Base-by-base conservation (phyloP, 306 rosid species). In the Vigna nakashimae region DNA sequence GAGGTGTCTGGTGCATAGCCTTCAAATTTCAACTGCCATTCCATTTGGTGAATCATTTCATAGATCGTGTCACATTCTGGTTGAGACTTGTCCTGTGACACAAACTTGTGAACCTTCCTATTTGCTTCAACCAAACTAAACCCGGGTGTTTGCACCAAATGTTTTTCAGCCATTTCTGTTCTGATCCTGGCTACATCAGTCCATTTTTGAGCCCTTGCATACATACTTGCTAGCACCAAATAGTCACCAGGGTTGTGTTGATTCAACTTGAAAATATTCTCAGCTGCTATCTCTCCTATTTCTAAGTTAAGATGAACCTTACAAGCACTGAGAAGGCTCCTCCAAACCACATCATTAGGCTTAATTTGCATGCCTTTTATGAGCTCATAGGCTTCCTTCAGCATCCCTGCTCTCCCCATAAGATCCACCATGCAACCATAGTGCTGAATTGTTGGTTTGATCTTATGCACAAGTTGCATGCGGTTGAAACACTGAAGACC, bases 21-120 rank as follows among this genome's bases (percentile, higher is more conserved):
- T 82, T 94, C 96, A 15, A 94, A 94, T 79, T 90, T 90, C 90
- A 91, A 58, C 79, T 94, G 97, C 98, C 97, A 94, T 84, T 94
- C 97, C 96, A 94, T 94, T 82, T 94, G 97, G 88, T 91, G 94
- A 82, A 94, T 88, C 96, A 90, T 90, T 59, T 89, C 87, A 4
- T 89, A 79, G 43, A 91, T 69, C 43, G 65, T 71, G 15, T 74
- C 59, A 45, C 77, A 83, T 55, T 79, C 75, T 0, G 88, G 87
- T 69, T 76, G 82, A 66, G 90, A 85, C 88, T 75, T 90, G 81
- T 93, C 98, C 70, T 87, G 89, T 32, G 98, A 94, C 73, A 90
- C 94, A 79, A 94, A 94, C 88, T 85, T 84, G 88, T 80, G 75
- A 1, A 90, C 89, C 38, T 67, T 73, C 65, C 89, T 89, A 74